These are phyloP conservation scores for Herpetomonas samuelpessoai DNA, from an alignment of 208 protist species.

Conservation along the genomic window DNA sequence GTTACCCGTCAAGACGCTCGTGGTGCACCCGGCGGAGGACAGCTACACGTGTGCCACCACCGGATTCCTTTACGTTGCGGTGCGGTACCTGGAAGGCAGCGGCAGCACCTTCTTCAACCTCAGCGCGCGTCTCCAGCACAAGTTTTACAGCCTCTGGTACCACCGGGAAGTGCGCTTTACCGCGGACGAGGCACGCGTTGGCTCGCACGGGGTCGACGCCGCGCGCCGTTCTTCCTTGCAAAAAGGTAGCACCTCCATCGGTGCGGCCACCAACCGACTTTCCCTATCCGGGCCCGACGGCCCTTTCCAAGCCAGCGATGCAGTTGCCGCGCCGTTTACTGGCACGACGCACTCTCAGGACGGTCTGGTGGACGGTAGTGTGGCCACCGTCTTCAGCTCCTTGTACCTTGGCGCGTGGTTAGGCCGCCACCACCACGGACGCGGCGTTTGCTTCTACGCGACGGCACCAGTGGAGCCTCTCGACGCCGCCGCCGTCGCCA, in stretches of 20 bases:
- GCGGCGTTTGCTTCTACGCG: slow-evolving; percentile 70
- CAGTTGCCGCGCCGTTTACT: neutral
- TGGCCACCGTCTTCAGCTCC: slow-evolving; percentile 27
- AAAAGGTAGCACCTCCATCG: neutral
- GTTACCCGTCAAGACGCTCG: slow-evolving; percentile 64
- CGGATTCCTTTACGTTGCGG: slow-evolving; percentile 53
- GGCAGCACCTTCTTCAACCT: slow-evolving; percentile 74
- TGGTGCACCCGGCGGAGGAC: slow-evolving; percentile 73
- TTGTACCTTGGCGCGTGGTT: slow-evolving; percentile 79
- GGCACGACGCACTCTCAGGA: neutral
- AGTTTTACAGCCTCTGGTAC: slow-evolving; percentile 49
- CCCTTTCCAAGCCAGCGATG: neutral
- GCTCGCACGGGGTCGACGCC: neutral
- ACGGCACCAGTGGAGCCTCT: slow-evolving; percentile 21
- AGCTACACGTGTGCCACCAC: slow-evolving; percentile 35
- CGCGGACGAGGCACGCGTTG: neutral
- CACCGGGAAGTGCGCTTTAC: slow-evolving; percentile 18
- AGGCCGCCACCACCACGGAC: slow-evolving; percentile 54
- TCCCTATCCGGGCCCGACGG: neutral
- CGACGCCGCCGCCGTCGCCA: slow-evolving; percentile 11
- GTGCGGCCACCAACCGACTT: neutral
- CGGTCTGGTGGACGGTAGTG: slow-evolving; percentile 1
- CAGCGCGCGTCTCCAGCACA: slow-evolving; percentile 28
- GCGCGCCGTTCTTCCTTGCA: neutral
- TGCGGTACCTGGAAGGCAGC: slow-evolving; percentile 75